Evolutionary conservation across 208 protist genomes (phyloP), one percentile per base, ranked within the genome.

Genomic region (Leishmania tarentolae): DNA sequence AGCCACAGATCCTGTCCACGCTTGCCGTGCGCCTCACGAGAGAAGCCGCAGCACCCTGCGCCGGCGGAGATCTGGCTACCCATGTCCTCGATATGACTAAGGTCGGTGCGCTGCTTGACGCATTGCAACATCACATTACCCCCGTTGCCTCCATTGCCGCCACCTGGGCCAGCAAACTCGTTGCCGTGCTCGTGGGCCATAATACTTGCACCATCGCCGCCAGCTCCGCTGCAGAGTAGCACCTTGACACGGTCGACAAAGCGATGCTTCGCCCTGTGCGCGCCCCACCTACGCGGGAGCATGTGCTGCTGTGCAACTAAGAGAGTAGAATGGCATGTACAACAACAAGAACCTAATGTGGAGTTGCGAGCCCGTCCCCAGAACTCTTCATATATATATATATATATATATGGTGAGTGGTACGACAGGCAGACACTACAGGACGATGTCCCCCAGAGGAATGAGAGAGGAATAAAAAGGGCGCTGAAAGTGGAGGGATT

Each of bases 121-220:
- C 94, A 96, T 24, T 88, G 90, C 59, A 97, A 76, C 83, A 96
- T 91, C 24, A 98, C 87, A 61, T 90, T 92, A 1, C 95, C 95
- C n/a, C 95, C 95, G 75, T 94, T 95, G 37, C 95, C 95, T 46
- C 95, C 95, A 76, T 98, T 98, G 44, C 95, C 95, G 57, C 95
- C 95, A 47, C 94, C 95, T n/a, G 95, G 95, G 24, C 95, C 95
- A 15, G 94, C 95, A 76, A 98, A 93, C 80, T 98, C 94, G 77
- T 98, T 96, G 31, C 91, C 88, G 79, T 96, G 91, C 72, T 94
- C 90, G 80, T 98, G 95, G 7, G 91, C 81, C 93, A 98, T 97
- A 74, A 96, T 88, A 80, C 94, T 97, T 6, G 92, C 93, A 0
- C 95, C 95, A 79, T 98, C 95, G 0, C 95, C 95, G 61, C 95